A percentile compares a stretch with the other conserved stretches of the same genome.
phyloP scores from a whole-genome alignment of 352 stramenopile genomes.

The Phytophthora parvispora region DNA sequence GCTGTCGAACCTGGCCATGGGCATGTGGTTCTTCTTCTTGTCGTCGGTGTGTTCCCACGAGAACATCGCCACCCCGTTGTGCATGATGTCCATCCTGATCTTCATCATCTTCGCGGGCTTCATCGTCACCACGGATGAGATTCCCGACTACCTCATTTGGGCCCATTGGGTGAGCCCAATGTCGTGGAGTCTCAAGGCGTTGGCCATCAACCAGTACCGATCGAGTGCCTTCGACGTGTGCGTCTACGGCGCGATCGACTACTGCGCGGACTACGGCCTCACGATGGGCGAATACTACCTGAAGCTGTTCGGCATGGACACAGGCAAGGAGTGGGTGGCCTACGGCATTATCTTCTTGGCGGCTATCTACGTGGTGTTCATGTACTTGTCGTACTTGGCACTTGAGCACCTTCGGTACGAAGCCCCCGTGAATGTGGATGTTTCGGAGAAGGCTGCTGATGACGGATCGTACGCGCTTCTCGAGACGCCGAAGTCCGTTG shows the following conservation, averaged over 20 bases:
- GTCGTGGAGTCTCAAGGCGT: conserved; percentile 17
- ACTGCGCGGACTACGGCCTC: conserved; percentile 19
- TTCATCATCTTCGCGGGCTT: neutral
- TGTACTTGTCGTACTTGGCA: neutral
- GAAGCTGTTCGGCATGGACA: conserved; percentile 5
- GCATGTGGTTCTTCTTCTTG: conserved; percentile 13
- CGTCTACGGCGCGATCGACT: conserved; percentile 25
- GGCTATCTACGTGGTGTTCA: conserved; percentile 16
- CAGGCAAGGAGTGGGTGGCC: conserved; percentile 8
- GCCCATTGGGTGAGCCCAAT: conserved; percentile 40
- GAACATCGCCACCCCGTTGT: neutral
- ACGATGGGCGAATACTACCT: conserved; percentile 41
- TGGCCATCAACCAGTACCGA: conserved; percentile 36
- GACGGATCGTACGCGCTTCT: neutral
- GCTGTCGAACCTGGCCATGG: neutral
- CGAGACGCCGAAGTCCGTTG: neutral
- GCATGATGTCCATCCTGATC: conserved; percentile 3
- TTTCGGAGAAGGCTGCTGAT: neutral
- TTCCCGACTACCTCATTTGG: neutral
- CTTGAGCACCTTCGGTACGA: neutral
- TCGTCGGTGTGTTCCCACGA: neutral
- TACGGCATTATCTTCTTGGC: conserved; percentile 18
- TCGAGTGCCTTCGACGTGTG: conserved; percentile 29
- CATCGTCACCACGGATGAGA: neutral
- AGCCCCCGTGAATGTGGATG: neutral